phyloP scores from a whole-genome alignment of 2,329 filamentous ascomycete species.

The Albifimbria verrucaria region DNA sequence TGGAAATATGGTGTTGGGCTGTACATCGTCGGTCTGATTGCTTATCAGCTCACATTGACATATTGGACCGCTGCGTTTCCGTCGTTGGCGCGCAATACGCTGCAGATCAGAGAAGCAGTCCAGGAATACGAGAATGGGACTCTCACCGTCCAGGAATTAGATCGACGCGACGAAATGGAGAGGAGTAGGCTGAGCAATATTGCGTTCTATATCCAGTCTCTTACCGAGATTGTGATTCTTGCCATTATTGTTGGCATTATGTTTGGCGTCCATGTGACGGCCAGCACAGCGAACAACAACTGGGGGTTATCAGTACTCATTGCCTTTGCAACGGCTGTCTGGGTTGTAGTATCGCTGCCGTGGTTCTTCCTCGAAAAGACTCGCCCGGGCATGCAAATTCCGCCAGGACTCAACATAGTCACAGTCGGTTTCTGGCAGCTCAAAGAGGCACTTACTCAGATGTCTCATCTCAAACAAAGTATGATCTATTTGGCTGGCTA shows the following conservation, averaged over 20 bases:
- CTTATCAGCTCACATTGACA: conserved; percentile 64
- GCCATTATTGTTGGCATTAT: conserved; percentile 64
- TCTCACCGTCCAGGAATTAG: conserved; percentile 58
- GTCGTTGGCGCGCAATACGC: conserved; percentile 32
- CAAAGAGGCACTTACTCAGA: conserved; percentile 52
- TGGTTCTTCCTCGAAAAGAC: conserved; percentile 66
- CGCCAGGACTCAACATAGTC: conserved; percentile 41
- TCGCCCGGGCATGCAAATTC: conserved; percentile 51
- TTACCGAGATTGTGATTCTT: conserved; percentile 59
- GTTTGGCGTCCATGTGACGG: conserved; percentile 58
- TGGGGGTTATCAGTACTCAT: conserved; percentile 64
- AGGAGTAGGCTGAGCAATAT: conserved; percentile 61
- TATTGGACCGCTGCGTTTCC: conserved; percentile 64
- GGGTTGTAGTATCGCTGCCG: conserved; percentile 60
- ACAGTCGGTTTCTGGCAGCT: conserved; percentile 62
- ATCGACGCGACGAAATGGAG: conserved; percentile 59
- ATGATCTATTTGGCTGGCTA: conserved; percentile 64
- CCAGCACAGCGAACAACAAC: conserved; percentile 58
- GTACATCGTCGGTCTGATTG: conserved; percentile 65
- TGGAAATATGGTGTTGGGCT: conserved; percentile 60
- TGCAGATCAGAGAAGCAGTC: conserved; percentile 28
- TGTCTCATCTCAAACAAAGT: conserved; percentile 64
- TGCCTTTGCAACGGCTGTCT: conserved; percentile 61
- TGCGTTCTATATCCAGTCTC: conserved; percentile 61
- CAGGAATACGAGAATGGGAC: conserved; percentile 32